Percentiles rank a stretch among this genome's conserved stretches.
Evolutionary conservation across 352 stramenopile species (phyloP).

Genomic region (Phytophthora sp.): DNA sequence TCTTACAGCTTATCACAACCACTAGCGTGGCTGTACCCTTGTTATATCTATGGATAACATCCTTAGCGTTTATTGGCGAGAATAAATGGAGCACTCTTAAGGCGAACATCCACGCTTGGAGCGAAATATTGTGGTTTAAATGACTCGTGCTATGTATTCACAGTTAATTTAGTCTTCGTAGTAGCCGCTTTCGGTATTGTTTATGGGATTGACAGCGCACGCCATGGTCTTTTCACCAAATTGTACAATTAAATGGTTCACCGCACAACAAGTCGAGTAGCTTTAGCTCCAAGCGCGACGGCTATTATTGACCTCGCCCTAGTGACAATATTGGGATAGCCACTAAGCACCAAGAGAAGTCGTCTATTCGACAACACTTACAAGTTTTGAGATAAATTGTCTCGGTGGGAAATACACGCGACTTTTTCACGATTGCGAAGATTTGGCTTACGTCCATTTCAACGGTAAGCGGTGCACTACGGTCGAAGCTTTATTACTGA

Average conservation of each 20-base stretch:
- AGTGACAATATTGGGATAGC: too few species aligned
- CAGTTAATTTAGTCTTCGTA: conserved; percentile 19
- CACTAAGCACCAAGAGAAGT: too few species aligned
- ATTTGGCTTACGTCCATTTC: conserved; percentile 26
- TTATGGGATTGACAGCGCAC: conserved; percentile 2
- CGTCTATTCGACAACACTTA: too few species aligned
- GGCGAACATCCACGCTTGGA: conserved; percentile 4
- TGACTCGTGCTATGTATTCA: conserved; percentile 21
- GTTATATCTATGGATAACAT: conserved; percentile 6
- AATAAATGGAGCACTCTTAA: conserved; percentile 2
- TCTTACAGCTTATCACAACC: not conserved
- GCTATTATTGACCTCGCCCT: too few species aligned
- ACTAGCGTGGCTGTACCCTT: not conserved
- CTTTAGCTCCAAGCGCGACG: too few species aligned
- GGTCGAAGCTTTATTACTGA: conserved; percentile 30
- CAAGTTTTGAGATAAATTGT: conserved; percentile 7
- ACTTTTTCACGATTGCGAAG: conserved; percentile 20
- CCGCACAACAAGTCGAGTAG: too few species aligned
- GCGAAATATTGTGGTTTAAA: conserved; percentile 19
- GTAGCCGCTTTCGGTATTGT: not conserved
- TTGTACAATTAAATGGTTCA: too few species aligned
- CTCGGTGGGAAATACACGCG: not conserved
- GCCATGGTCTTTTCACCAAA: too few species aligned
- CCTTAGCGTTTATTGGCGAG: conserved; percentile 2
- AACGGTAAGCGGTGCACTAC: conserved; percentile 12